Percentiles rank a stretch among this genome's conserved stretches.
Conservation (phyloP, 163 green algal species). For the Smithsoniella earleae region DNA sequence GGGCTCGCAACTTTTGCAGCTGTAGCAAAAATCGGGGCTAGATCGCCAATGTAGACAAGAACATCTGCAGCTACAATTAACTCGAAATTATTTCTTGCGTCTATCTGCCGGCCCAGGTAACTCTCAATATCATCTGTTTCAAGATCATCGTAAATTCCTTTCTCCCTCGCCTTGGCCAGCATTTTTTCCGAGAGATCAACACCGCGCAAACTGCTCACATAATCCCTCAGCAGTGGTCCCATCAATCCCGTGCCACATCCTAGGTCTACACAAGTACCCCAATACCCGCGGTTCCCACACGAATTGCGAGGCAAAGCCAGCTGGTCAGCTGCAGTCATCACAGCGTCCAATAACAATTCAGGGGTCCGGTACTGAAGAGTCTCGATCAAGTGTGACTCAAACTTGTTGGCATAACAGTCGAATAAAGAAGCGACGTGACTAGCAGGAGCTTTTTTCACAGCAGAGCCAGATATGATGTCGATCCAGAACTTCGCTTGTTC, state of each 20-base stretch:
- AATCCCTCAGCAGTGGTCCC: slow-evolving; percentile 43
- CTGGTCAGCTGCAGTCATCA: background rate
- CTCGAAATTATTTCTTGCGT: slow-evolving; percentile 6
- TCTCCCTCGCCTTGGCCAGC: slow-evolving; percentile 23
- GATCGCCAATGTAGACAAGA: slow-evolving; percentile 56
- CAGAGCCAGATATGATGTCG: slow-evolving; percentile 7
- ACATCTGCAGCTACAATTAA: slow-evolving; percentile 52
- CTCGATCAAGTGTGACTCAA: slow-evolving; percentile 49
- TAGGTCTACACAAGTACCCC: slow-evolving; percentile 41
- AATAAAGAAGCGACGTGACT: slow-evolving; percentile 44
- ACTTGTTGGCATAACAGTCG: slow-evolving; percentile 49
- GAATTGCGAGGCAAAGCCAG: background rate
- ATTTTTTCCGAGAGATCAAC: slow-evolving; percentile 43
- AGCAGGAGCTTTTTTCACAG: slow-evolving; percentile 10
- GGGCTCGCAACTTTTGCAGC: slow-evolving; percentile 27
- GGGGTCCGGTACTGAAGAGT: slow-evolving; percentile 47
- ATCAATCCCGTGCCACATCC: slow-evolving; percentile 57
- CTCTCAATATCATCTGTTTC: background rate
- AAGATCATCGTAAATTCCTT: slow-evolving; percentile 18
- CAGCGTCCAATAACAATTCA: slow-evolving; percentile 35
- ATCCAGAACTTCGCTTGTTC: slow-evolving; percentile 34
- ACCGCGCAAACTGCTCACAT: slow-evolving; percentile 35
- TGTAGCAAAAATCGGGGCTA: slow-evolving; percentile 39
- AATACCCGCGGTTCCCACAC: background rate
- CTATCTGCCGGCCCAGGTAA: background rate